A percentile compares a stretch with the other conserved stretches of the same genome.
Evolutionary conservation across 2,329 filamentous ascomycete species (phyloP).

Genomic region (Lachnellula hyalina): DNA sequence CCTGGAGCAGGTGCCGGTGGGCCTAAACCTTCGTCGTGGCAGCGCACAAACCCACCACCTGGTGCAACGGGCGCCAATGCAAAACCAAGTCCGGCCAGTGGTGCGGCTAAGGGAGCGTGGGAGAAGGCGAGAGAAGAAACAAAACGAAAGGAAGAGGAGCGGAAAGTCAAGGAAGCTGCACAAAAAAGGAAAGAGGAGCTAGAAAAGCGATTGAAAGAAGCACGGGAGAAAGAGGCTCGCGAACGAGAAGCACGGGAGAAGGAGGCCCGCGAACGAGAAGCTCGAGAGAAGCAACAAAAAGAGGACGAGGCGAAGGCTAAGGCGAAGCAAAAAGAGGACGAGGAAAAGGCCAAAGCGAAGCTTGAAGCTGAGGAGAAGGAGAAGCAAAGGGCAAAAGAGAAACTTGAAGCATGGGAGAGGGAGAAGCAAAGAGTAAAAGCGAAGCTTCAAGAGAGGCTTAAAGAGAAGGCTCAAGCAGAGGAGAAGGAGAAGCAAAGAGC

Average conservation of each 20-base stretch:
- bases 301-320: constrained; percentile 28
- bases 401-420: constrained; percentile 35
- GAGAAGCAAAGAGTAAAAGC: constrained; percentile 5
- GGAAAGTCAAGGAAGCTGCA: constrained; percentile 12
- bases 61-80: constrained; percentile 13
- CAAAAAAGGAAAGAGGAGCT: constrained; percentile 31
- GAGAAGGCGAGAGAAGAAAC: constrained; percentile 62
- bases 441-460: neutral
- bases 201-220: constrained; percentile 38
- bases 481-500: constrained; percentile 13
- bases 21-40: constrained; percentile 21
- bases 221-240: constrained; percentile 32
- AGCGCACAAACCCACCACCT: constrained; percentile 18
- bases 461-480: constrained; percentile 12
- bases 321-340: constrained; percentile 35
- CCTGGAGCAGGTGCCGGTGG: constrained; percentile 25
- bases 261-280: constrained; percentile 32
- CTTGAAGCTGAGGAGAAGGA: constrained; percentile 27
- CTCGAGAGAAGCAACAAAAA: constrained; percentile 19
- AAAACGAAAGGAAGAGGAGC: constrained; percentile 11
- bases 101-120: constrained; percentile 49
- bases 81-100: constrained; percentile 10
- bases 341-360: constrained; percentile 19
- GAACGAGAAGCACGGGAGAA: constrained; percentile 18
- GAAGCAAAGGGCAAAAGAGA: constrained; percentile 33